Evolutionary conservation across 1,139 yeast species (phyloP).

Genomic region (Zygoascus sp.): DNA sequence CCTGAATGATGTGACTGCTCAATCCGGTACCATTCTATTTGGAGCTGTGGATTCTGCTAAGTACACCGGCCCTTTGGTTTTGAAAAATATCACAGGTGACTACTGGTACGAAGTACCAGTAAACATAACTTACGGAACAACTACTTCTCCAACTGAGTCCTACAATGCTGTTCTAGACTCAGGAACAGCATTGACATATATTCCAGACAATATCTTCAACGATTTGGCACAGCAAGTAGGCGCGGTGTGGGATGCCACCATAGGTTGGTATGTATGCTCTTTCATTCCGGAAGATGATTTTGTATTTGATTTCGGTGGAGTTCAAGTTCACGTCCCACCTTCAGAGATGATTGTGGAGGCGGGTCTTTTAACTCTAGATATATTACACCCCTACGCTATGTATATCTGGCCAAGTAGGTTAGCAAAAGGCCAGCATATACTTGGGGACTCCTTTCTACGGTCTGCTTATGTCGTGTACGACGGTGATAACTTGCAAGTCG

Average conservation of each 20-base stretch:
- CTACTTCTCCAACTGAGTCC: not conserved
- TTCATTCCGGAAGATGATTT: conserved; percentile 20
- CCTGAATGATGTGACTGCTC: conserved; percentile 40
- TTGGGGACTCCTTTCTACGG: conserved; percentile 68
- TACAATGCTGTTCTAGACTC: conserved; percentile 10
- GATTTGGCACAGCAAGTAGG: conserved; percentile 19
- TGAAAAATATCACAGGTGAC: conserved; percentile 24
- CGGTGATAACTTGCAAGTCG: conserved; percentile 54
- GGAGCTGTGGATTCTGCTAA: conserved; percentile 57
- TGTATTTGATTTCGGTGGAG: conserved; percentile 41
- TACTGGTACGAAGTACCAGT: conserved; percentile 14
- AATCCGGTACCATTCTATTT: conserved; percentile 48
- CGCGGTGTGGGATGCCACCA: conserved; percentile 14
- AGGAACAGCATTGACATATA: conserved; percentile 18
- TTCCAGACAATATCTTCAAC: conserved; percentile 21
- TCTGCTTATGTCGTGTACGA: conserved; percentile 69
- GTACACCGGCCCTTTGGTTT: conserved; percentile 43
- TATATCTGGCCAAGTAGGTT: not conserved
- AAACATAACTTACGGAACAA: not conserved
- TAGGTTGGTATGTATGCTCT: conserved; percentile 15
- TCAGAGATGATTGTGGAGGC: conserved; percentile 28
- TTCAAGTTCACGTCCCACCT: conserved; percentile 41
- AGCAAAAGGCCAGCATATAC: conserved; percentile 23
- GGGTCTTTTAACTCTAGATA: not conserved
- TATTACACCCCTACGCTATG: not conserved